A percentile compares a stretch with the other conserved stretches of the same genome.
phyloP scores from a whole-genome alignment of 78 protist genomes.

The Cyanophora paradoxa region DNA sequence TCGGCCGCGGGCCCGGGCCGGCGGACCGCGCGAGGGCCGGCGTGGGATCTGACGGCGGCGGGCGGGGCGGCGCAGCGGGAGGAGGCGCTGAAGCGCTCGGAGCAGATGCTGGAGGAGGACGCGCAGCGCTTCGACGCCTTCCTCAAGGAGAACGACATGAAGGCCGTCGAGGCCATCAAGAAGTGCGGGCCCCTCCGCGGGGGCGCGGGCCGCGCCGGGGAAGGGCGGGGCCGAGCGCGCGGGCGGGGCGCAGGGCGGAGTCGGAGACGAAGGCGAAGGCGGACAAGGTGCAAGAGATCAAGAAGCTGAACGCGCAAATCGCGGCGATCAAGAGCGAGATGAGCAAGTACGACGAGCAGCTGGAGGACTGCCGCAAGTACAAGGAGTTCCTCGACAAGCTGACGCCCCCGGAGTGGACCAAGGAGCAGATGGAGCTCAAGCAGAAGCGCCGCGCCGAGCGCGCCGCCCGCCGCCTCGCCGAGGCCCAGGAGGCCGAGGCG shows the following conservation, averaged over 20 bases:
- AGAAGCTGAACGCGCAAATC: constrained; percentile 42
- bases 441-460: too few species aligned
- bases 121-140: constrained; percentile 40
- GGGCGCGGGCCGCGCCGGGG: not conserved
- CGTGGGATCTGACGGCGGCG: too few species aligned
- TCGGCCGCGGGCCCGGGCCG: too few species aligned
- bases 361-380: constrained; percentile 45
- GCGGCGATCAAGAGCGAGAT: constrained; percentile 38
- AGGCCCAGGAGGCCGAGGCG: not conserved
- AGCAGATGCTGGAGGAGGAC: constrained; percentile 42
- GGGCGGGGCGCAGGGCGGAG: constrained; percentile 31
- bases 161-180: constrained; percentile 52
- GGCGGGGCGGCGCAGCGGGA: too few species aligned
- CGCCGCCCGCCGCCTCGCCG: too few species aligned
- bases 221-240: too few species aligned
- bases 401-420: constrained; percentile 28
- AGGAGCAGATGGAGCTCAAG: not conserved
- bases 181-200: constrained; percentile 7
- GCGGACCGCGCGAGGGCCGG: too few species aligned
- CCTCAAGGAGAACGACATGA: constrained; percentile 43
- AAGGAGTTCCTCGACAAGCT: constrained; percentile 46
- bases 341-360: constrained; percentile 54
- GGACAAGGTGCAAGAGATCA: constrained; percentile 63
- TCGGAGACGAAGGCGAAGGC: constrained; percentile 34
- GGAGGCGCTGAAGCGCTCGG: constrained; percentile 12